Conservation (phyloP, 164 flowering plant genomes). For the Vitis cinerea region DNA sequence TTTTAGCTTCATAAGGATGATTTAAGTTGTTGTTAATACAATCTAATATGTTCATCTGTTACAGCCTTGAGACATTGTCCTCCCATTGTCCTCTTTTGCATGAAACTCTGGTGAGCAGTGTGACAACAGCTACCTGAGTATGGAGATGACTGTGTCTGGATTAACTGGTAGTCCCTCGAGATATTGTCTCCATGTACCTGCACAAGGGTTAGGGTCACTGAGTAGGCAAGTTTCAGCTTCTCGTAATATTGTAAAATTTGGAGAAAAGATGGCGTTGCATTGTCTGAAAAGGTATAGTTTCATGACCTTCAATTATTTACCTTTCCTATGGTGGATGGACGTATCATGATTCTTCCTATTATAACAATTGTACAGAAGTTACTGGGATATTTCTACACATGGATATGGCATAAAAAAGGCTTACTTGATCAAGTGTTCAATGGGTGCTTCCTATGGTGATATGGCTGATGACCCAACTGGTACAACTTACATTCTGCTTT, state of each 20-base stretch:
- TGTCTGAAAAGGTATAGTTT: conserved; percentile 37
- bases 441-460: conserved; percentile 81
- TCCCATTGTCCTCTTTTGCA: no score
- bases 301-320: background rate
- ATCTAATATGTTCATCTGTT: no score
- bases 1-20: background rate
- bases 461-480: conserved; percentile 50
- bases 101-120: no score
- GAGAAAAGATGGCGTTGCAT: conserved; percentile 17
- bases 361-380: conserved; percentile 23
- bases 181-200: conserved; percentile 28
- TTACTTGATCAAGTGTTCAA: conserved; percentile 48
- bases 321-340: background rate
- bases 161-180: conserved; percentile 45
- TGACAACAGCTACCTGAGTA: no score
- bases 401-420: conserved; percentile 12
- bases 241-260: conserved; percentile 12
- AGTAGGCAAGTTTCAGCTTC: conserved; percentile 21
- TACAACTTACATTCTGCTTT: conserved; percentile 18
- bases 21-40: background rate
- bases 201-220: conserved; percentile 15
- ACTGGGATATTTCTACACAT: conserved; percentile 17
- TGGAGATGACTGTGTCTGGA: conserved; percentile 54
- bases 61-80: no score
- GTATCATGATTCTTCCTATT: background rate